Conservation (phyloP, 768 basidiomycete species). For the Russula vinacea region DNA sequence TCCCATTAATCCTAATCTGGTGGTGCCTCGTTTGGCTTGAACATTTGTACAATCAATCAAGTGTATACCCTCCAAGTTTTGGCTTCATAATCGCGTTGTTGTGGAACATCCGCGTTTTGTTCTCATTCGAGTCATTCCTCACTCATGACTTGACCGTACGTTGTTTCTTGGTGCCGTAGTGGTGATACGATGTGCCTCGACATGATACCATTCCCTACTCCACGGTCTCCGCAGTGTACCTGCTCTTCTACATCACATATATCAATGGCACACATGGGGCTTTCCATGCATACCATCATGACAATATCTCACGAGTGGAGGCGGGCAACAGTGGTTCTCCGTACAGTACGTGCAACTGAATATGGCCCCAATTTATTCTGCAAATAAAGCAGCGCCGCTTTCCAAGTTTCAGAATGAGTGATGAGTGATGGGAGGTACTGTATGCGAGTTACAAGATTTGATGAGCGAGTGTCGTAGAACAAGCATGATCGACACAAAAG, state of each 20-base stretch:
- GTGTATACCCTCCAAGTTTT: neutral
- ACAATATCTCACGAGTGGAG: neutral
- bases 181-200: neutral
- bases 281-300: neutral
- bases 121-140: neutral
- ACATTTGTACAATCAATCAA: neutral
- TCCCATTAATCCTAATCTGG: neutral
- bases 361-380: neutral
- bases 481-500: neutral
- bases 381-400: neutral
- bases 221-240: neutral
- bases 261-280: neutral
- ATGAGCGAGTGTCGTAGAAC: neutral
- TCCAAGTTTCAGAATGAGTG: neutral
- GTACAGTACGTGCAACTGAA: neutral
- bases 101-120: neutral
- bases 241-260: neutral
- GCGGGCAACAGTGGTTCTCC: too few relatives aligned
- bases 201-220: neutral
- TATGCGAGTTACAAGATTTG: conserved; percentile 13
- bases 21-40: neutral
- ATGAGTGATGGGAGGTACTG: neutral
- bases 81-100: neutral
- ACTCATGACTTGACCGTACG: neutral
- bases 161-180: neutral